phyloP scores from a whole-genome alignment of 805 yeast species.

The Millerozyma miso region DNA sequence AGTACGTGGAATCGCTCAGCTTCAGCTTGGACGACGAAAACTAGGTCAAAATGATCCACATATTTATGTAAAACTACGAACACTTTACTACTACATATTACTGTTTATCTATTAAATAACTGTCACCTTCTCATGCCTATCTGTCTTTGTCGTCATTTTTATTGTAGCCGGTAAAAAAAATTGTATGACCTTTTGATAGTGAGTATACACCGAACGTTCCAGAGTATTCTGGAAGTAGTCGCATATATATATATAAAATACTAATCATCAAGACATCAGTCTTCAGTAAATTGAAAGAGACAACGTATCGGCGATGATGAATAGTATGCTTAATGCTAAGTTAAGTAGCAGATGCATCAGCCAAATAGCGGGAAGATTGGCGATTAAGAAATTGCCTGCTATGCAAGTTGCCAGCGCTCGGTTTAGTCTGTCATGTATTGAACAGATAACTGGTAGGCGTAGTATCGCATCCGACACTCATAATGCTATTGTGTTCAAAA shows the following conservation, averaged over 20 bases:
- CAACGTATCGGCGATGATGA: background rate
- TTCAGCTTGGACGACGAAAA: background rate
- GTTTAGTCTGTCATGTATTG: background rate
- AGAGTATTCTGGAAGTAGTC: background rate
- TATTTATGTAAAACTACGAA: too few species aligned
- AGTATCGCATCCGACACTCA: too few species aligned
- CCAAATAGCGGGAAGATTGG: background rate
- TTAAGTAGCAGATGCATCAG: background rate
- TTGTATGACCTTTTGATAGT: background rate
- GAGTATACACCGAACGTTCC: background rate
- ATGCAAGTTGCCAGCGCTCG: background rate
- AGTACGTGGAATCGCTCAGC: background rate
- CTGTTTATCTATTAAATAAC: too few species aligned
- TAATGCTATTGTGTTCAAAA: too few species aligned
- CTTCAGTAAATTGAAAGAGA: too few species aligned
- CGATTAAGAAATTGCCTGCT: background rate
- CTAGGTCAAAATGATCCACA: too few species aligned
- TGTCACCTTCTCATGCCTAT: background rate
- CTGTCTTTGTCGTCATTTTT: background rate
- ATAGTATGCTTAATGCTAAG: background rate
- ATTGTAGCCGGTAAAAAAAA: background rate
- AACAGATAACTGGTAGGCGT: conserved; percentile 5
- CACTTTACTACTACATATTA: too few species aligned
- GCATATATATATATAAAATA: background rate
- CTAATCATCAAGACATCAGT: background rate